phyloP scores from a whole-genome alignment of 1,284 basidiomycete species.

The Takashimella koratensis region DNA sequence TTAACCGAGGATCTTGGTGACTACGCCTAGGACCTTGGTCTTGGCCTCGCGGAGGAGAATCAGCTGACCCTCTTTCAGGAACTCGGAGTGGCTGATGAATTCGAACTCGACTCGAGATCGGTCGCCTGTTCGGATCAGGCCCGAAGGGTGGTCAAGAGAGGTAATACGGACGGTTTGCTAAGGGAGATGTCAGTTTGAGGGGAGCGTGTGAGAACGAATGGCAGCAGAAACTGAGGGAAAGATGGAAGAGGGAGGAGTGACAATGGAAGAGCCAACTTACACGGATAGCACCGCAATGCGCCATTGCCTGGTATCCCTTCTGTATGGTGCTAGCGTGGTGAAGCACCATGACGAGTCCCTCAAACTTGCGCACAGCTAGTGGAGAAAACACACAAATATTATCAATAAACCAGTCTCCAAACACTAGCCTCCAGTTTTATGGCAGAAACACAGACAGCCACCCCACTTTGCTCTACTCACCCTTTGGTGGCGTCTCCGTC shows the following conservation, averaged over 20 bases:
- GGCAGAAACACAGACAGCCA: too few relatives aligned
- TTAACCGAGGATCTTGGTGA: conserved; percentile 36
- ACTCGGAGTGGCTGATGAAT: conserved; percentile 77
- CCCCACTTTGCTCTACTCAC: too few relatives aligned
- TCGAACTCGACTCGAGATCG: conserved; percentile 85
- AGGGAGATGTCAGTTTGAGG: neutral
- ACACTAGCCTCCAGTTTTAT: too few relatives aligned
- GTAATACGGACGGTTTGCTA: conserved; percentile 87
- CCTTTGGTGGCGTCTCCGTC: conserved; percentile 71
- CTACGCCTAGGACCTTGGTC: conserved; percentile 67
- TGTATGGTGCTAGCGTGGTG: conserved; percentile 91
- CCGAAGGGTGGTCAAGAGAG: conserved; percentile 81
- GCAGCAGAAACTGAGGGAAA: too few relatives aligned
- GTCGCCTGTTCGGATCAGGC: conserved; percentile 83
- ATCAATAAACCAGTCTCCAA: too few relatives aligned
- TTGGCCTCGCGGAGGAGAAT: conserved; percentile 87
- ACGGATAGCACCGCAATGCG: conserved; percentile 41
- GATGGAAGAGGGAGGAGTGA: too few relatives aligned
- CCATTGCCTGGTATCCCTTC: conserved; percentile 72
- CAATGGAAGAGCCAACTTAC: too few relatives aligned
- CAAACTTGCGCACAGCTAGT: conserved; percentile 37
- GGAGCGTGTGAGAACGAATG: conserved; percentile 9
- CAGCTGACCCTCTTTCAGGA: conserved; percentile 85
- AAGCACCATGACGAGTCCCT: conserved; percentile 42
- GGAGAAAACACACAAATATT: too few relatives aligned